Percentiles rank a stretch among this genome's conserved stretches.
These are phyloP conservation scores for Fagopyrum homotropicum DNA, from an alignment of 148 eudicot species.

Conservation along the genomic window DNA sequence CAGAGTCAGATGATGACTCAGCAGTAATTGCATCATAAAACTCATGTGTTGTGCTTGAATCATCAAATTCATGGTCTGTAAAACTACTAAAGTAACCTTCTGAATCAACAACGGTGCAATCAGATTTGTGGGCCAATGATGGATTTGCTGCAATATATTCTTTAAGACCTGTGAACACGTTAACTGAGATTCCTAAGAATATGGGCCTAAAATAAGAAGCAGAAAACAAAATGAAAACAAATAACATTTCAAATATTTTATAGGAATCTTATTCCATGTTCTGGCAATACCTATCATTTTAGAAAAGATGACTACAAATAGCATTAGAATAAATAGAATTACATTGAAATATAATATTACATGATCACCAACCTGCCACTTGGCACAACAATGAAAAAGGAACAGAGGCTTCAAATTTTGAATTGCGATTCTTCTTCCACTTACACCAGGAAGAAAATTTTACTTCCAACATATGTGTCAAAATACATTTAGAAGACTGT, in stretches of 20 bases:
- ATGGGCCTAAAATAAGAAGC: neutral
- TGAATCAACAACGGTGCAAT: slow-evolving; percentile 7
- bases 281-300: no score
- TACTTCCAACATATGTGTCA: slow-evolving; percentile 83
- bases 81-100: neutral
- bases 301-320: no score
- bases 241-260: no score
- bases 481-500: slow-evolving; percentile 50
- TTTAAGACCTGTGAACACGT: slow-evolving; percentile 4
- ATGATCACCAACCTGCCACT: slow-evolving; percentile 67
- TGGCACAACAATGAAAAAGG: slow-evolving; percentile 85
- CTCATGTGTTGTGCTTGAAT: neutral
- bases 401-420: slow-evolving; percentile 73
- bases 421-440: slow-evolving; percentile 66
- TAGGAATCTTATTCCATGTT: no score
- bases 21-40: slow-evolving; percentile 12
- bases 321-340: no score
- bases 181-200: neutral
- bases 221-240: neutral
- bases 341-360: no score
- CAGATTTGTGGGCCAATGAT: neutral
- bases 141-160: slow-evolving; percentile 14
- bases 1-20: slow-evolving; percentile 10
- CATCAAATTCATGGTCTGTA: slow-evolving; percentile 4
- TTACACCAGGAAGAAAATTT: slow-evolving; percentile 51